Evolutionary conservation across 148 eudicot genomes (phyloP), one percentile per base, ranked within the genome.

Genomic region (Rhododendron kiyosumense): DNA sequence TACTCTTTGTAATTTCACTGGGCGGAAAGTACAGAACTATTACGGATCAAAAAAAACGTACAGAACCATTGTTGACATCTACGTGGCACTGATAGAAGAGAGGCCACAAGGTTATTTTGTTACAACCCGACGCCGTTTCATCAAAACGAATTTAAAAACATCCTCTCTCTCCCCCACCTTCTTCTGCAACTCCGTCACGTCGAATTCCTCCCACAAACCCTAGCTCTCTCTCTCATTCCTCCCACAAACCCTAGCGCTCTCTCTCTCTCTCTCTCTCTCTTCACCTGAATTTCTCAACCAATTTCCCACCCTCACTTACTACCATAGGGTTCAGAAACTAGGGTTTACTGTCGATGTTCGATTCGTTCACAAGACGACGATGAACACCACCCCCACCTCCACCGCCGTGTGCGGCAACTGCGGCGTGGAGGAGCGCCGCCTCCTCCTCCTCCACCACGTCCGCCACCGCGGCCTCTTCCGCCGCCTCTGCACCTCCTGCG

Each of bases 401-500:
- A 41, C 89, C 43, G 38, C 88, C 49, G 78, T 78, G 43, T 96
- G 99, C 91, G 86, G 82, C 67, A 71, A 89, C 74, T 95, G 99
- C 92, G 86, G 92, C 67, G 85, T 74, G n/a, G 93, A 86, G 82
- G 94, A 92, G 52, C 91, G 87, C 18, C 90, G 89, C 52, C 85
- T 95, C 67, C 94, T 96, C 91, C 86, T 95, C 73, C 94, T 96
- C 91, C 98, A 93, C 91, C 89, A 93, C 86, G 85, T 94, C 89
- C 90, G 89, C 85, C 88, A 84, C 90, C 92, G 90, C 2, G 91
- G 89, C 3, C 41, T 26, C 85, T 88, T 77, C 89, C 92, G 88
- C n/a, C 93, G 92, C 51, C 91, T 94, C 85, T 96, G 99, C 92
- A 93, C 99, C 43, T 59, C 93, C 17, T 96, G 99, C 86, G 94